Conservation (phyloP, 179 eudicot genomes). For the Patellifolia procumbens region DNA sequence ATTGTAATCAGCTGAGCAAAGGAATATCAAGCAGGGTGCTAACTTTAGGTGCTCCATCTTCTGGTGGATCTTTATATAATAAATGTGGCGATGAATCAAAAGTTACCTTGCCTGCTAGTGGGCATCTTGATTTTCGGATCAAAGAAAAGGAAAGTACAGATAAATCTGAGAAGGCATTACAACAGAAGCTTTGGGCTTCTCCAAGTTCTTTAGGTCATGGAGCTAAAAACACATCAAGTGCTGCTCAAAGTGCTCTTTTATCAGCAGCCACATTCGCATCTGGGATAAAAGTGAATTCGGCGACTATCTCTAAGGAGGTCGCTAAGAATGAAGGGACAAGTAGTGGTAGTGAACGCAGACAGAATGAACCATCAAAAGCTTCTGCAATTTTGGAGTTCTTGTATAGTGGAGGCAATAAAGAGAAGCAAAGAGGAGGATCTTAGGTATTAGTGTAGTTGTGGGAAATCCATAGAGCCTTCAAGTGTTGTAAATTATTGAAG, state of each 20-base stretch:
- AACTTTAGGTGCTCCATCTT: constrained; percentile 32
- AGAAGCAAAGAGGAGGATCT: background rate
- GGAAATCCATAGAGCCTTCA: background rate
- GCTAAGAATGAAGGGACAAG: constrained; percentile 27
- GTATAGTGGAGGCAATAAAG: constrained; percentile 21
- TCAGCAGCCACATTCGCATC: constrained; percentile 76
- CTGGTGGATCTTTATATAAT: constrained; percentile 32
- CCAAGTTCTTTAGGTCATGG: constrained; percentile 27
- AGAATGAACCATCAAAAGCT: constrained; percentile 29
- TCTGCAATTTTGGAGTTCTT: constrained; percentile 41
- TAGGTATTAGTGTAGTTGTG: background rate
- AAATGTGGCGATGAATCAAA: constrained; percentile 25
- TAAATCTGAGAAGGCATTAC: constrained; percentile 27
- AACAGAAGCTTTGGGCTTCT: constrained; percentile 22
- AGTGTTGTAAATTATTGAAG: background rate
- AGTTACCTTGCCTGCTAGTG: constrained; percentile 16
- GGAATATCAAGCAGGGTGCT: constrained; percentile 9
- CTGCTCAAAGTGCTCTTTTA: constrained; percentile 45
- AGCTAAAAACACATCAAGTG: constrained; percentile 25
- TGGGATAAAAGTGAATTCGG: constrained; percentile 37
- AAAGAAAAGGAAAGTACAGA: constrained; percentile 26
- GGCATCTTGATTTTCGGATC: constrained; percentile 22
- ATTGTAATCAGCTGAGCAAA: constrained; percentile 21
- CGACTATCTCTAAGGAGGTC: constrained; percentile 12
- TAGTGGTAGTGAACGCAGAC: constrained; percentile 22